Evolutionary conservation across 257 asterid genomes (phyloP).

Genomic region (Solanum paucissectum): DNA sequence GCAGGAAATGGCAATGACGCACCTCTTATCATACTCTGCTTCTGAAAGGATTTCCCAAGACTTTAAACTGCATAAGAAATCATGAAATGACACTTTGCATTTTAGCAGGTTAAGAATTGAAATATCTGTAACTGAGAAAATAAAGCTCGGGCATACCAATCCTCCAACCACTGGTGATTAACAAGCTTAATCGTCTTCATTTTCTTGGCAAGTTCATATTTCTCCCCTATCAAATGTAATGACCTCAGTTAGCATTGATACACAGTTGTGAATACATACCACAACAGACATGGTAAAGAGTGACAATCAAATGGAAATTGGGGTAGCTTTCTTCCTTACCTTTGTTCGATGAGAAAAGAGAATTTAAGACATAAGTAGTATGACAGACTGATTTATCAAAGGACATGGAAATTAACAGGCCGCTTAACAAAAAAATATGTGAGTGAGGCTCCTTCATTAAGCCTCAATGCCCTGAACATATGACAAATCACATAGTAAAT

Average conservation of each 20-base stretch:
- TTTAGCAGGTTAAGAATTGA: not conserved
- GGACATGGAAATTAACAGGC: not conserved
- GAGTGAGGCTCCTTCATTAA: not conserved
- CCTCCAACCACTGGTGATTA: constrained; percentile 90
- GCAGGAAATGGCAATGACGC: constrained; percentile 5
- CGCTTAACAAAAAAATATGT: not conserved
- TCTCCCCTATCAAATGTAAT: constrained; percentile 52
- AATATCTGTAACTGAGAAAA: not conserved
- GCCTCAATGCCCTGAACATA: not conserved
- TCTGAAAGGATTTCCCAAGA: constrained; percentile 93
- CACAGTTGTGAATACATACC: not conserved
- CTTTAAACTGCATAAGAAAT: constrained; percentile 44
- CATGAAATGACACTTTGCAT: not conserved
- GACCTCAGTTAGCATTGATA: not conserved
- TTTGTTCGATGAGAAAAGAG: not conserved
- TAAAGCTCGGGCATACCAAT: constrained; percentile 38
- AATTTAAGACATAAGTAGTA: not conserved
- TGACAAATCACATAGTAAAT: not conserved
- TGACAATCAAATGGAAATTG: not conserved
- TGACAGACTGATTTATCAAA: not conserved
- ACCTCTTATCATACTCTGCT: constrained; percentile 68
- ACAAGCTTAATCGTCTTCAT: constrained; percentile 59
- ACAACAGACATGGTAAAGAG: not conserved
- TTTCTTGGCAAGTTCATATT: constrained; percentile 80
- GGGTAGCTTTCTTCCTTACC: not conserved